Base-by-base conservation (phyloP, 345 rosid genomes). In the Hypericum androsaemum region DNA sequence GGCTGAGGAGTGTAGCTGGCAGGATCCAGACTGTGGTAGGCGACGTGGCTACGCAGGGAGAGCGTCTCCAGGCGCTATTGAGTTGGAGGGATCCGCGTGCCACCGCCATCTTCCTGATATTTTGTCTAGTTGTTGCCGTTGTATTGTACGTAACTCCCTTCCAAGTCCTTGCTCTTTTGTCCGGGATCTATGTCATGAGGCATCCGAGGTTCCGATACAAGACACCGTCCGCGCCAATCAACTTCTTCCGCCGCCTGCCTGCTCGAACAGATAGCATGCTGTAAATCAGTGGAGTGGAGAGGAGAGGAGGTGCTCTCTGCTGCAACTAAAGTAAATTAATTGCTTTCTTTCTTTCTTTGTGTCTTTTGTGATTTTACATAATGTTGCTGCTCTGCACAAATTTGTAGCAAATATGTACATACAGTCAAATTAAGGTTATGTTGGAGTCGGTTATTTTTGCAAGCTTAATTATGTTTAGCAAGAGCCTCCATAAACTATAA, bases 11-110 rank as follows among this genome's bases (percentile, higher is more conserved):
- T 16, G 64, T 65, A 45, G 64, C 70, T 11, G 70, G 70, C 38
- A 59, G 60, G 61, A 54, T 65, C 17, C 70, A 65, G 47, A 59
- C 70, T n/a, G 70, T 65, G 22, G 64, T 65, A 7, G 64, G 70
- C 3, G 70, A 65, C 53, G 17, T 65, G 46, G 70, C 64, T 59
- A 52, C 53, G 7, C 70, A 65, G 55, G 70, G 70, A 43, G 70
- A 65, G 52, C 49, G 70, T 46, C 0, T 65, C 43, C 70, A 65
- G 32, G 58, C 64, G 7, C 56, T 65, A 11, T 43, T 65, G 45
- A 65, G 54, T n/a, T 65, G 70, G 70, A 22, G 64, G 35, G 70
- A 65, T 50, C 70, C 70, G 12, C 64, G 70, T 0, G 70, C 70
- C 47, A 59, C 70, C 7, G 10, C 60, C 35, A 22, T 59, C 14